These are phyloP conservation scores for Metarhizium robertsii DNA, from an alignment of 2,329 filamentous ascomycete genomes.

Conservation along the genomic window DNA sequence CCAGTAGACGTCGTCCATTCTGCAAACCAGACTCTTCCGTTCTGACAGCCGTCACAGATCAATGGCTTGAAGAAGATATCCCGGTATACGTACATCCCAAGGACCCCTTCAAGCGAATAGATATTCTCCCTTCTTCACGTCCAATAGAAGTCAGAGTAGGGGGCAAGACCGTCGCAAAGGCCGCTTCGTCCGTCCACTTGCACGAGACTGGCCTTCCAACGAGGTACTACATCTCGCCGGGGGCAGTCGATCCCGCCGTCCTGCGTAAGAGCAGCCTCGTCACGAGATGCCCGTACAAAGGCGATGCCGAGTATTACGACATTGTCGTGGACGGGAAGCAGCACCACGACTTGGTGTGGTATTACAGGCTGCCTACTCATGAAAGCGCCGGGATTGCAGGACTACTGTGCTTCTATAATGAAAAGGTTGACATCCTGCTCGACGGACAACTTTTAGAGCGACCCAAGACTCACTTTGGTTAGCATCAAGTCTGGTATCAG, in stretches of 20 bases:
- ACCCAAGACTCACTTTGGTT: slow-evolving; percentile 3
- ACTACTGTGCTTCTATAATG: slow-evolving; percentile 56
- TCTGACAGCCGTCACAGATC: slow-evolving; percentile 15
- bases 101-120: slow-evolving; percentile 57
- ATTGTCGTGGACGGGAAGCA: slow-evolving; percentile 35
- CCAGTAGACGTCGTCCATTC: no score
- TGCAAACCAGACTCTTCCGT: not conserved
- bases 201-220: slow-evolving; percentile 51
- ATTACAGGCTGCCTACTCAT: slow-evolving; percentile 45
- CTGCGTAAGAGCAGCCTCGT: slow-evolving; percentile 39
- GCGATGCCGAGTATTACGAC: slow-evolving; percentile 53
- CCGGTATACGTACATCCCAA: slow-evolving; percentile 55
- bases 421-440: slow-evolving; percentile 54
- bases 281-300: slow-evolving; percentile 61
- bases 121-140: slow-evolving; percentile 47
- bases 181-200: slow-evolving; percentile 40
- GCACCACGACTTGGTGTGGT: slow-evolving; percentile 50
- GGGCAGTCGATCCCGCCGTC: slow-evolving; percentile 33
- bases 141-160: slow-evolving; percentile 38
- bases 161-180: slow-evolving; percentile 37
- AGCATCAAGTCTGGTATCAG: not conserved
- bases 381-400: slow-evolving; percentile 49
- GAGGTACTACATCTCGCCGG: slow-evolving; percentile 50
- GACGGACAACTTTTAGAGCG: slow-evolving; percentile 30
- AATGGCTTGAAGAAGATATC: slow-evolving; percentile 45